These are phyloP conservation scores for Nannochloris sp. DNA, from an alignment of 139 green algal genomes.

Conservation along the genomic window DNA sequence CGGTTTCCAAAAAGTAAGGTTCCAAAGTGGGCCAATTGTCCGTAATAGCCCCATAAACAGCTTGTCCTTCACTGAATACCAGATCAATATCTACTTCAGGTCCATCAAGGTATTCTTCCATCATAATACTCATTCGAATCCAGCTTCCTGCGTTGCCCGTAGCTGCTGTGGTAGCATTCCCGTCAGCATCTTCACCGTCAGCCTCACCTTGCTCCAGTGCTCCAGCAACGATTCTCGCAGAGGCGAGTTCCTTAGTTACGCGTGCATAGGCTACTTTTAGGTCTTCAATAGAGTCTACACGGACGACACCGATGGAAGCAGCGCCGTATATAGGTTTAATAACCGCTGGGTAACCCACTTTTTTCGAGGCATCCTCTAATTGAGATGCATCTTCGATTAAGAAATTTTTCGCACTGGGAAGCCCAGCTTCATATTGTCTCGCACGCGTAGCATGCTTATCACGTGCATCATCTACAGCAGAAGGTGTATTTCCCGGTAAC, in stretches of 20 bases:
- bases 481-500: conserved; percentile 50
- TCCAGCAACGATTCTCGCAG: conserved; percentile 58
- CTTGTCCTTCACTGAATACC: conserved; percentile 64
- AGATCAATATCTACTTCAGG: conserved; percentile 81
- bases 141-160: conserved; percentile 40
- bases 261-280: conserved; percentile 35
- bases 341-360: conserved; percentile 76
- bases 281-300: conserved; percentile 54
- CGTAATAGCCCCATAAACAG: conserved; percentile 76
- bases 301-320: conserved; percentile 80
- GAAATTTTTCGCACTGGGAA: conserved; percentile 66
- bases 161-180: neutral
- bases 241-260: conserved; percentile 27
- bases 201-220: conserved; percentile 59
- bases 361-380: conserved; percentile 30
- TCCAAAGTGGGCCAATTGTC: conserved; percentile 79
- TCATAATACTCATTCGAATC: conserved; percentile 76
- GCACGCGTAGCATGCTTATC: conserved; percentile 68
- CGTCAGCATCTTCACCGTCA: neutral
- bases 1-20: conserved; percentile 93
- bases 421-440: conserved; percentile 49
- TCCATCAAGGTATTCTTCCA: conserved; percentile 87
- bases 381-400: conserved; percentile 41
- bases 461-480: conserved; percentile 68
- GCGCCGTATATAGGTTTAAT: conserved; percentile 88